phyloP scores from a whole-genome alignment of 78 protist species.

The Protostelium mycophagum region DNA sequence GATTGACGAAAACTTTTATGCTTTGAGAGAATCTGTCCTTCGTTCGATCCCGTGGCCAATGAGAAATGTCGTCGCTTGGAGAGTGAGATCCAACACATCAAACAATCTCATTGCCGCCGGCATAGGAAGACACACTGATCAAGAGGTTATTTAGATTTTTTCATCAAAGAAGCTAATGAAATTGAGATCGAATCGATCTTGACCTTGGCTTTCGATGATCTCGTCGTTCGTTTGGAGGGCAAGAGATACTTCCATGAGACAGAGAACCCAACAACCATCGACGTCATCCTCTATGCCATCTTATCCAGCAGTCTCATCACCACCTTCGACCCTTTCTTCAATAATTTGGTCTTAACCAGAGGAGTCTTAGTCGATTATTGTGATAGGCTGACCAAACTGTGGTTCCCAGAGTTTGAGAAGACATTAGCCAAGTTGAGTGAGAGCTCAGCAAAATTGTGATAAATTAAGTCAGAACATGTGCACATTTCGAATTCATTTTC shows the following conservation, averaged over 20 bases:
- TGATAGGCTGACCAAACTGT: neutral
- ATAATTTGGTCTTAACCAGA: neutral
- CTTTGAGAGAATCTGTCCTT: neutral
- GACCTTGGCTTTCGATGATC: neutral
- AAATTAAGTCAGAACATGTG: no score
- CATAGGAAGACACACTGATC: neutral
- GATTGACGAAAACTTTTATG: neutral
- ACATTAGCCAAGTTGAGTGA: neutral
- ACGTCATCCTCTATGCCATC: neutral
- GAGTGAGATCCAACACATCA: neutral
- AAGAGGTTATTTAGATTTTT: neutral
- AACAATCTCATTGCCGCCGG: neutral
- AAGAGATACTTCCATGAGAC: neutral
- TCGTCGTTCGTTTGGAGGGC: neutral
- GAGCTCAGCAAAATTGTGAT: no score
- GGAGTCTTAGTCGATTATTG: neutral
- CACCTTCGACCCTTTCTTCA: neutral
- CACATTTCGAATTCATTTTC: no score
- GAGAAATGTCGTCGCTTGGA: neutral
- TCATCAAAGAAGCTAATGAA: neutral
- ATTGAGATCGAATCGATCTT: neutral
- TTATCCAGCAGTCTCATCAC: neutral
- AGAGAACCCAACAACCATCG: neutral
- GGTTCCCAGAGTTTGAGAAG: neutral
- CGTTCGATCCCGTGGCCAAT: neutral